These are phyloP conservation scores for Funneliformis mosseae DNA, from an alignment of 192 early-diverging fungal genomes.

Conservation along the genomic window DNA sequence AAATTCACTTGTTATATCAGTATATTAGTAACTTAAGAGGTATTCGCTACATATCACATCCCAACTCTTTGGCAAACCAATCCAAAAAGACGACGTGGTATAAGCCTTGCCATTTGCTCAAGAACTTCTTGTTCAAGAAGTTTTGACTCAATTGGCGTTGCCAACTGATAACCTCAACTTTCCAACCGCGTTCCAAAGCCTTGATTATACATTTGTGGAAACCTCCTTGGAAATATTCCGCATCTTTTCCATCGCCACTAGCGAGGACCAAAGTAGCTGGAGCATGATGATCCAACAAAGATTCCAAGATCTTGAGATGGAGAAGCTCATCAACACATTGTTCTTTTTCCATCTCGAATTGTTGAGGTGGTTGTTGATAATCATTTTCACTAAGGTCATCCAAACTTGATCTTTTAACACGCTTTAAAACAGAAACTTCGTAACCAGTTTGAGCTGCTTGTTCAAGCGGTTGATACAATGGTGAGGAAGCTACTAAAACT, in stretches of 20 bases:
- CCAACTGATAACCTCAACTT: constrained; percentile 52
- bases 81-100: constrained; percentile 37
- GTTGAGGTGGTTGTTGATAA: constrained; percentile 1
- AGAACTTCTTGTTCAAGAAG: constrained; percentile 31
- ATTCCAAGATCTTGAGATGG: constrained; percentile 52
- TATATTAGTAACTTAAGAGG: not conserved
- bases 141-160: constrained; percentile 45
- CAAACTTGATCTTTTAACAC: constrained; percentile 38
- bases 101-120: constrained; percentile 21
- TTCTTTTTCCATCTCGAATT: constrained; percentile 33
- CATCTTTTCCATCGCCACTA: constrained; percentile 47
- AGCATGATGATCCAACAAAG: constrained; percentile 42
- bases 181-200: constrained; percentile 49
- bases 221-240: constrained; percentile 50
- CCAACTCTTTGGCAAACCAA: constrained; percentile 34
- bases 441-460: constrained; percentile 40
- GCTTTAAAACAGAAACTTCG: constrained; percentile 42
- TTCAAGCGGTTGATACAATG: constrained; percentile 46
- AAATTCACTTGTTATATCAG: not conserved
- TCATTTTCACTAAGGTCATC: constrained; percentile 22
- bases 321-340: constrained; percentile 53
- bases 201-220: constrained; percentile 43
- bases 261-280: constrained; percentile 49
- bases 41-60: constrained; percentile 7
- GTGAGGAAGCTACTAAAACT: constrained; percentile 48